Percentiles rank a stretch among this genome's conserved stretches.
Evolutionary conservation across 2,329 filamentous ascomycete species (phyloP).

Genomic region (Pseudogymnoascus sp.): DNA sequence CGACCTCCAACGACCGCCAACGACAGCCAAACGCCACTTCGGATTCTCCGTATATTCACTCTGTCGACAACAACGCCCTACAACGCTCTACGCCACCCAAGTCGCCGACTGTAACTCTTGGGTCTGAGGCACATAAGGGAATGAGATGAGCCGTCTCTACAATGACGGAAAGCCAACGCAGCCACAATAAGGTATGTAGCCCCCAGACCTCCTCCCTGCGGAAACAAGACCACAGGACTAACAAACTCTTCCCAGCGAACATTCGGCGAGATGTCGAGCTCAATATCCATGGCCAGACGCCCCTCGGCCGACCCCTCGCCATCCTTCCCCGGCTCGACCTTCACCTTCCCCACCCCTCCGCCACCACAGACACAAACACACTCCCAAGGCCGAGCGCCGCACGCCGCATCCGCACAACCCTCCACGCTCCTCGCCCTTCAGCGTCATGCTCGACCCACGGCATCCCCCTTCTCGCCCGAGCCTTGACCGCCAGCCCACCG

Average conservation of each 20-base stretch:
- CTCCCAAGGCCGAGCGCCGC: neutral
- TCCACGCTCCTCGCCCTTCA: constrained; percentile 4
- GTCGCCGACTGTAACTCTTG: neutral
- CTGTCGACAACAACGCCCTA: neutral
- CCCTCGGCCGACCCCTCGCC: constrained; percentile 1
- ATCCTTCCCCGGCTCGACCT: neutral
- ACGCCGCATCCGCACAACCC: constrained; percentile 3
- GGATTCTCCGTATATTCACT: neutral
- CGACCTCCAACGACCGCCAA: neutral
- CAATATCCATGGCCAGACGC: constrained; percentile 3
- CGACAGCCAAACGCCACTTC: neutral
- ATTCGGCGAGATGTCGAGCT: constrained; percentile 5
- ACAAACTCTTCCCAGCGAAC: neutral
- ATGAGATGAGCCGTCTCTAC: constrained; percentile 3
- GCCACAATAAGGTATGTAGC: constrained; percentile 1
- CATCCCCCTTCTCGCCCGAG: neutral
- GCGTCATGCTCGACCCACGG: constrained; percentile 1
- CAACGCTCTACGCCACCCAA: neutral
- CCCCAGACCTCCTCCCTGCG: neutral
- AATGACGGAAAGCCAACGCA: constrained; percentile 5
- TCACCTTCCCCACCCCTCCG: neutral
- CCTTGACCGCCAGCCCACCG: constrained; percentile 4
- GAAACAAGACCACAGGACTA: neutral
- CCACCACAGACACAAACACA: neutral
- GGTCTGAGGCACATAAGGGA: neutral